Percentiles rank a stretch among this genome's conserved stretches.
phyloP scores from a whole-genome alignment of 2,329 filamentous ascomycete genomes.

The Thielaviopsis ethacetica region DNA sequence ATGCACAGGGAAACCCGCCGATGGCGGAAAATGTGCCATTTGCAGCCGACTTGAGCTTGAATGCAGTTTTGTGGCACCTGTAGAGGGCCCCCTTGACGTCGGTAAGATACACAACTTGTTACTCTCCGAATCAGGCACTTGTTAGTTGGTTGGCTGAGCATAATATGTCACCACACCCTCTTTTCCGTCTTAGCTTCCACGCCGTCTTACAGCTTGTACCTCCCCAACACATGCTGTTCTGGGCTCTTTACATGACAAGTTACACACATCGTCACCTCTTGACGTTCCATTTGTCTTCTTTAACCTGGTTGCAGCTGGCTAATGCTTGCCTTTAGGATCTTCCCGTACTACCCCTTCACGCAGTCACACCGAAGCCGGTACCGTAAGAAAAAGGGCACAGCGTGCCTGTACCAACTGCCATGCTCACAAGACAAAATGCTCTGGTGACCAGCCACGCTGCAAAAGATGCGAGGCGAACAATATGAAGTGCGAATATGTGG shows the following conservation, averaged over 20 bases:
- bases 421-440: constrained; percentile 27
- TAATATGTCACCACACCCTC: not conserved
- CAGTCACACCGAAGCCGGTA: constrained; percentile 27
- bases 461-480: constrained; percentile 21
- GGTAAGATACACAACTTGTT: not conserved
- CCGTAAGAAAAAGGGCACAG: constrained; percentile 25
- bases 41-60: constrained; percentile 22
- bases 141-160: not conserved
- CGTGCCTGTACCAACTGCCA: constrained; percentile 27
- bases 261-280: not conserved
- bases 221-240: not conserved
- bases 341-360: constrained; percentile 24
- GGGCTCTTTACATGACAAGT: not conserved
- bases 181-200: not conserved
- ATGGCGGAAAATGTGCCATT: constrained; percentile 21
- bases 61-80: constrained; percentile 20
- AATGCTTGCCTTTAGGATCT: constrained; percentile 16
- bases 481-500: constrained; percentile 25
- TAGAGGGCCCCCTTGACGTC: constrained; percentile 10
- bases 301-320: not conserved
- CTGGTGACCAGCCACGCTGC: constrained; percentile 24
- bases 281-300: not conserved
- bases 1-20: constrained; percentile 23
- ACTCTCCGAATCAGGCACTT: not conserved
- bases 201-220: not conserved